phyloP scores from a whole-genome alignment of 176 grass and related monocot genomes.

The Carex kokanica region DNA sequence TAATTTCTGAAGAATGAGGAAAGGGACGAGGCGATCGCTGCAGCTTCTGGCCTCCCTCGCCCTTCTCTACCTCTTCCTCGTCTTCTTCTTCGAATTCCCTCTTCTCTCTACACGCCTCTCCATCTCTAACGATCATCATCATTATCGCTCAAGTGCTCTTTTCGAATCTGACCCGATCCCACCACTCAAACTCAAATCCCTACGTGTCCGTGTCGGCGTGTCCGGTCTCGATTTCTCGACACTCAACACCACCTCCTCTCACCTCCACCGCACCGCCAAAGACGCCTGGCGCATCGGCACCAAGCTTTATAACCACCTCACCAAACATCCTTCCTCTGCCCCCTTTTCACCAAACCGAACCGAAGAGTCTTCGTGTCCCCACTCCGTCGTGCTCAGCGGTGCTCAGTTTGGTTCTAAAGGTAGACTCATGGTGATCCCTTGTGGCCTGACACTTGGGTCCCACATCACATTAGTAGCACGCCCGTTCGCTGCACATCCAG shows the following conservation, averaged over 20 bases:
- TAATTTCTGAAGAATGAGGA: too few species aligned
- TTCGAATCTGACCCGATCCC: slow-evolving; percentile 25
- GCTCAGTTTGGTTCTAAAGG: slow-evolving; percentile 53
- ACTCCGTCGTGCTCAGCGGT: slow-evolving; percentile 60
- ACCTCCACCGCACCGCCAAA: slow-evolving; percentile 54
- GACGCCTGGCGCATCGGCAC: slow-evolving; percentile 54
- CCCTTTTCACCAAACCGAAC: slow-evolving; percentile 13
- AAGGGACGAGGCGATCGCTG: slow-evolving; percentile 8
- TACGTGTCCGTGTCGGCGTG: too few species aligned
- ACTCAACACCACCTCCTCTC: slow-evolving; percentile 46
- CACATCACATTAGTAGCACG: slow-evolving; percentile 74
- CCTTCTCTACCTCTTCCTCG: slow-evolving; percentile 39
- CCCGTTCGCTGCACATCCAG: slow-evolving; percentile 55
- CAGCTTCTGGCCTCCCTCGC: slow-evolving; percentile 42
- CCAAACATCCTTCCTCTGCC: background rate
- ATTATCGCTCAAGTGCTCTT: background rate
- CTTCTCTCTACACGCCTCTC: slow-evolving; percentile 33
- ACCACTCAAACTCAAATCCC: background rate
- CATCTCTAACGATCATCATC: background rate
- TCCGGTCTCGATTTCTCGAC: slow-evolving; percentile 55
- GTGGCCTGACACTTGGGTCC: slow-evolving; percentile 86
- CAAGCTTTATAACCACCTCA: slow-evolving; percentile 49
- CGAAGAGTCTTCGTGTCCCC: slow-evolving; percentile 61
- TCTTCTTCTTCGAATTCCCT: slow-evolving; percentile 52
- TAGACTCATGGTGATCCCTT: slow-evolving; percentile 64